Evolutionary conservation across 768 basidiomycete genomes (phyloP), one percentile per base, ranked within the genome.

Genomic region (Polyporus arcularius): DNA sequence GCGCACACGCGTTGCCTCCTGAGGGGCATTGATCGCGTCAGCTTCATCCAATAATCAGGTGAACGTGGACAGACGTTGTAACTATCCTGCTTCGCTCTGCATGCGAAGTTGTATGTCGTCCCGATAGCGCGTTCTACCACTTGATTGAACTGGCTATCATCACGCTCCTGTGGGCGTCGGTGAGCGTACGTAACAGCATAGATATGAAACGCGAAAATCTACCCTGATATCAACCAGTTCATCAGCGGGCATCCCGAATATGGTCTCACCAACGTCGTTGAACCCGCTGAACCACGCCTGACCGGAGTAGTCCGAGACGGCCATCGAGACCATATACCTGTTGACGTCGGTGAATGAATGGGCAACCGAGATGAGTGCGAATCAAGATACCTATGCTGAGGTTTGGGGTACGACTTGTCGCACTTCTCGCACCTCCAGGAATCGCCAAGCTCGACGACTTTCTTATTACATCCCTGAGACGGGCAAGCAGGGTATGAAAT

Each of bases 381-480:
- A 3, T 28, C 3, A 6, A 79, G 85, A 62, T 65, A 96, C 96
- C 96, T 82, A 71, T 94, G 82, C 65, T 92, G 85, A 3, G 96
- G 95, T 35, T 80, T 77, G 1, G 81, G 78, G 68, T 83, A 90
- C 28, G 73, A 82, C 71, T 81, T 84, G 53, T 90, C 85, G 71
- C 96, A 98, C 74, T 95, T 98, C 71, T 98, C 97, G 72, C 97
- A 98, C 47, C 84, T 77, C 94, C 94, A 98, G n/a, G 78, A 80
- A 45, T 78, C 81, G n/a, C 79, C 80, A 18, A 79, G 73, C 57
- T 91, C 82, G 1, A 83, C 74, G 5, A 98, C 90, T 75, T 98
- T 99, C 79, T 98, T 98, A 75, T 82, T 91, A 74, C 96, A 98
- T 9, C 79, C 81, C 41, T 84, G 78, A 18, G 82, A 84, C 32